A percentile compares a stretch with the other conserved stretches of the same genome.
Evolutionary conservation across 2,329 filamentous ascomycete genomes (phyloP).

Genomic region (Thyridium curvatum): DNA sequence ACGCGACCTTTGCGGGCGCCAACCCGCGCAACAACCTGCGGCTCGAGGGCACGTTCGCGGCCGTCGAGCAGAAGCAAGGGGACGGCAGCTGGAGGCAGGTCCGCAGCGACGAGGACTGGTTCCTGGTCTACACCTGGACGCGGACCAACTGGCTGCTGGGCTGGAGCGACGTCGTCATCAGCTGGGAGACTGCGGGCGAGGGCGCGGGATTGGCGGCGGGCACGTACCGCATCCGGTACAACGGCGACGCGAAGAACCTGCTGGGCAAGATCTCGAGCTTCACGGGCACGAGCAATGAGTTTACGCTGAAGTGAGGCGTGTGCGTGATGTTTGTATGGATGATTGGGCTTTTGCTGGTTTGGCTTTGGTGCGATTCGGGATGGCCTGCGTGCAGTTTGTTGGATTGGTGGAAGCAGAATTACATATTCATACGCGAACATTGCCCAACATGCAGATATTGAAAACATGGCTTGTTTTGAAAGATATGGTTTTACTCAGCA

Average conservation of each 20-base stretch:
- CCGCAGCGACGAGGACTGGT: slow-evolving; percentile 77
- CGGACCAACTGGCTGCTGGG: slow-evolving; percentile 64
- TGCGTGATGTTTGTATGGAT: not conserved
- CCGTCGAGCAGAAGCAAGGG: slow-evolving; percentile 57
- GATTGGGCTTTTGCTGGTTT: not conserved
- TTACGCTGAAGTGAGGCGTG: slow-evolving; percentile 14
- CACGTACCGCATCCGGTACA: slow-evolving; percentile 72
- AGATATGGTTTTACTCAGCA: too few relatives aligned
- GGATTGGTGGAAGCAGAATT: too few relatives aligned
- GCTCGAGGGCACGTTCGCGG: slow-evolving; percentile 70
- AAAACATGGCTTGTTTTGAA: too few relatives aligned
- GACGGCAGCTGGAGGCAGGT: slow-evolving; percentile 54
- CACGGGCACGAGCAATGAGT: slow-evolving; percentile 21
- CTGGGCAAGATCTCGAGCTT: slow-evolving; percentile 60
- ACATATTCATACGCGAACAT: too few relatives aligned
- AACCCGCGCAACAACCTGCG: slow-evolving; percentile 84
- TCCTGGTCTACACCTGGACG: slow-evolving; percentile 72
- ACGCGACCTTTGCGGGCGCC: slow-evolving; percentile 70
- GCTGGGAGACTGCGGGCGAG: slow-evolving; percentile 61
- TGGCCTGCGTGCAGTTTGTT: too few relatives aligned
- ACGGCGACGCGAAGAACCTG: slow-evolving; percentile 68
- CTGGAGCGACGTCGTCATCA: slow-evolving; percentile 67
- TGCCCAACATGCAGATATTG: too few relatives aligned
- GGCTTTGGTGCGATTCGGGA: too few relatives aligned
- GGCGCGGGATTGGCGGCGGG: slow-evolving; percentile 49